A percentile compares a stretch with the other conserved stretches of the same genome.
phyloP scores from a whole-genome alignment of 2,329 filamentous ascomycete genomes.

The Trichoderma pleuroti region DNA sequence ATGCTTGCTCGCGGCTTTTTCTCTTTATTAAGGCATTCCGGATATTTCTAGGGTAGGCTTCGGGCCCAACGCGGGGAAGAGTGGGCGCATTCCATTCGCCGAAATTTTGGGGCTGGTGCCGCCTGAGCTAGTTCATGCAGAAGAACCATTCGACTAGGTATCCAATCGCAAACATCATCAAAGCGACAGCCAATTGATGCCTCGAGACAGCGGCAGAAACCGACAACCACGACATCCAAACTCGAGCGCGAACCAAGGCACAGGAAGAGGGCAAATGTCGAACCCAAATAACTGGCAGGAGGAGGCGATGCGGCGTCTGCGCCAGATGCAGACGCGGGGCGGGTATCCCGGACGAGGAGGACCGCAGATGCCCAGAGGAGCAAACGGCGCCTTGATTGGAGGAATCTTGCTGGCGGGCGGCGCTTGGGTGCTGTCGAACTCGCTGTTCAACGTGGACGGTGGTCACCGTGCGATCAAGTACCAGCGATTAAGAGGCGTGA shows the following conservation, averaged over 20 bases:
- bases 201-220: slow-evolving; percentile 1
- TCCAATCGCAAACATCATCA: slow-evolving; percentile 9
- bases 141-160: neutral
- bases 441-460: slow-evolving; percentile 84
- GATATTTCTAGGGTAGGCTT: neutral
- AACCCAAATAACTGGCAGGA: slow-evolving; percentile 43
- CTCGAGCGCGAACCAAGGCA: neutral
- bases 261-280: slow-evolving; percentile 29
- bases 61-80: neutral
- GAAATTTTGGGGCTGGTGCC: slow-evolving; percentile 6
- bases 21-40: neutral
- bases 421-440: slow-evolving; percentile 53
- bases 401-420: slow-evolving; percentile 47
- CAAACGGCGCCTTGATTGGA: slow-evolving; percentile 40
- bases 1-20: neutral
- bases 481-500: slow-evolving; percentile 83
- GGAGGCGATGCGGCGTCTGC: slow-evolving; percentile 50
- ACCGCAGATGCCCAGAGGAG: slow-evolving; percentile 40
- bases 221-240: neutral
- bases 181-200: slow-evolving; percentile 2
- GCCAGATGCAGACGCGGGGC: slow-evolving; percentile 45
- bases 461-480: slow-evolving; percentile 99
- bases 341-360: slow-evolving; percentile 42
- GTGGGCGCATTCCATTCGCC: slow-evolving; percentile 1
- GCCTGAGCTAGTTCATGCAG: slow-evolving; percentile 2